These are phyloP conservation scores for Alternaria metachromatica DNA, from an alignment of 2,329 filamentous ascomycete species.

Conservation along the genomic window DNA sequence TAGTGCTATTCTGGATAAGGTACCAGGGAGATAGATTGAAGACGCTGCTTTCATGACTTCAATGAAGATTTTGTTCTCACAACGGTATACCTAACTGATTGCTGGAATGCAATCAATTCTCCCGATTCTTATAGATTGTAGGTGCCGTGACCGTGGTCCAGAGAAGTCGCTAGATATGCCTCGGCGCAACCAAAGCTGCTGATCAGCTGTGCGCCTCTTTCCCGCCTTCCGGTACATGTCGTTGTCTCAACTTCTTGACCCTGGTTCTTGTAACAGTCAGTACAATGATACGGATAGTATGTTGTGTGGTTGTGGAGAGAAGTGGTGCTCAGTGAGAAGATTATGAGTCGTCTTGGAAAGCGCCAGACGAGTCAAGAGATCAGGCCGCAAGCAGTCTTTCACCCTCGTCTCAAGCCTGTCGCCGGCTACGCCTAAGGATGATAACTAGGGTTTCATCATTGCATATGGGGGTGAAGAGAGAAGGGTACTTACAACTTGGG, in stretches of 20 bases:
- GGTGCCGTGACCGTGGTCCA: accelerated
- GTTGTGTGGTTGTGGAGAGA: neutral
- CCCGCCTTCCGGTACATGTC: too few relatives aligned
- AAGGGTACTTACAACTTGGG: conserved; percentile 8
- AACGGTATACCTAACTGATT: too few relatives aligned
- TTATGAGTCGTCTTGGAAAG: conserved; percentile 42
- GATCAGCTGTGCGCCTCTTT: neutral
- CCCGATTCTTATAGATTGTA: neutral
- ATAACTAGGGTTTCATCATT: conserved; percentile 88
- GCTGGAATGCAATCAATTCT: neutral
- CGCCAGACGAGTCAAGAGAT: conserved; percentile 27
- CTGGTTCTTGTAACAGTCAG: neutral
- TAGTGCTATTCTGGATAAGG: neutral
- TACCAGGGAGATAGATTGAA: too few relatives aligned
- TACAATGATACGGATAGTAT: neutral
- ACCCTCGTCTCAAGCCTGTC: conserved; percentile 30
- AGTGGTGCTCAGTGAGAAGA: conserved; percentile 48
- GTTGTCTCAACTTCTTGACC: too few relatives aligned
- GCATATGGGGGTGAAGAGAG: conserved; percentile 9
- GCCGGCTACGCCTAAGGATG: conserved; percentile 87
- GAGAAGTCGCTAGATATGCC: neutral
- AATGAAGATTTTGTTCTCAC: neutral
- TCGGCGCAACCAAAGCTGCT: neutral
- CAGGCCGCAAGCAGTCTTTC: conserved; percentile 27
- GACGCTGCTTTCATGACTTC: neutral